Base-by-base conservation (phyloP, 192 early-diverging fungal genomes). In the Pilaira anomala region DNA sequence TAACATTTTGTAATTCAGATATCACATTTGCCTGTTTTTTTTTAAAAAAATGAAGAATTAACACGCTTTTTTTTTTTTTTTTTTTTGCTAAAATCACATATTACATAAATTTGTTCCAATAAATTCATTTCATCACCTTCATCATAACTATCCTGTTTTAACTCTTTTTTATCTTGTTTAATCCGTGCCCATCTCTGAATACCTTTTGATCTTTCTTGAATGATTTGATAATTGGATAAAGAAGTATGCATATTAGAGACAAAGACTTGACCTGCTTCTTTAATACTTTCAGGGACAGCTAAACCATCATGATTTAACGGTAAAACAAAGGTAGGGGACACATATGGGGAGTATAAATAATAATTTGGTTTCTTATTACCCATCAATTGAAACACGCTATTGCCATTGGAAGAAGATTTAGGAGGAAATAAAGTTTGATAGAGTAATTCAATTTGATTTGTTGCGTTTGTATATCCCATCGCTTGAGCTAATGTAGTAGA, bases 1-100 rank as follows among this genome's bases (percentile, higher is more conserved):
- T 71, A 26, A 85, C 78, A 19, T 77, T 78, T 55, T 82, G 79
- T 30, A 85, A 60, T 9, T 80, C 67, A 7, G 83, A 79, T 19
- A 81, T 64, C 48, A 85, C 79, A 24, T 69, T 46, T 36, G 33
- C 33, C 33, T 36, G 11, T 9, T 36, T n/a, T n/a, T n/a, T n/a
- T n/a, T n/a, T n/a, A n/a, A n/a, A n/a, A n/a, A n/a, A n/a, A n/a
- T n/a, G n/a, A n/a, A n/a, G n/a, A n/a, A n/a, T n/a, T n/a, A n/a
- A n/a, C n/a, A n/a, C n/a, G n/a, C n/a, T n/a, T n/a, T n/a, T n/a
- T n/a, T n/a, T n/a, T n/a, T n/a, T n/a, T n/a, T n/a, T n/a, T n/a
- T n/a, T n/a, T n/a, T n/a, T n/a, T n/a, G n/a, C n/a, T n/a, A n/a
- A n/a, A n/a, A n/a, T n/a, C n/a, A n/a, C n/a, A n/a, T n/a, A n/a